Evolutionary conservation across 768 basidiomycete species (phyloP).

Genomic region (Amanita jacksonii): DNA sequence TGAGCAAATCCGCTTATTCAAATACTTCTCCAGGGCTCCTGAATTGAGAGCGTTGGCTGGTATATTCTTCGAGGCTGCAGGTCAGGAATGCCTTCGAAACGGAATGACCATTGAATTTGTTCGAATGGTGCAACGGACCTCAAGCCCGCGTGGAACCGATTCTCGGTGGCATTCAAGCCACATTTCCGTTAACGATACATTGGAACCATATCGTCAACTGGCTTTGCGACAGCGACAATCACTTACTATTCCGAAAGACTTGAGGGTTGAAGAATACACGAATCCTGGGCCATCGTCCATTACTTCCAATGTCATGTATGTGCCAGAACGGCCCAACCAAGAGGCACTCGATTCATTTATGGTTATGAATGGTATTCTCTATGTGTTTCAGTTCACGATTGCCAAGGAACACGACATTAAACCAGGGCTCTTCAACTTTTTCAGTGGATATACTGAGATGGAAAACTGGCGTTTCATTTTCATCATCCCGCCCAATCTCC

Average conservation of each 20-base stretch:
- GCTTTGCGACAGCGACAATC: constrained; percentile 4
- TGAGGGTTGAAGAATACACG: constrained; percentile 1
- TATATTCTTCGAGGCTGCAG: constrained; percentile 13
- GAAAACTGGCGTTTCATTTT: constrained; percentile 10
- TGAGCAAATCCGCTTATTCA: constrained; percentile 13
- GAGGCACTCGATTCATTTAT: constrained; percentile 12
- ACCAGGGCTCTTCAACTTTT: constrained; percentile 8
- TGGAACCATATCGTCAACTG: constrained; percentile 8
- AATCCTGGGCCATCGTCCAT: constrained; percentile 1
- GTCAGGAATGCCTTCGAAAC: constrained; percentile 10
- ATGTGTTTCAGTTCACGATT: constrained; percentile 12
- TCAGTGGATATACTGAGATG: constrained; percentile 1
- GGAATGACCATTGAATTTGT: background rate
- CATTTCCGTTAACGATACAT: constrained; percentile 3
- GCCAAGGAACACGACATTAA: constrained; percentile 11
- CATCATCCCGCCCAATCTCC: constrained; percentile 8
- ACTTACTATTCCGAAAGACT: background rate
- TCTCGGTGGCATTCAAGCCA: constrained; percentile 8
- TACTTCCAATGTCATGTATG: constrained; percentile 8
- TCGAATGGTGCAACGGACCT: constrained; percentile 4
- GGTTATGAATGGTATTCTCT: constrained; percentile 10
- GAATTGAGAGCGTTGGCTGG: constrained; percentile 11
- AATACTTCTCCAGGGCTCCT: constrained; percentile 5
- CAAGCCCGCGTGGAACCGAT: background rate
- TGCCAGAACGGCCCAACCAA: constrained; percentile 11